These are phyloP conservation scores for Peronospora farinosa DNA, from an alignment of 352 stramenopile genomes.

Conservation along the genomic window DNA sequence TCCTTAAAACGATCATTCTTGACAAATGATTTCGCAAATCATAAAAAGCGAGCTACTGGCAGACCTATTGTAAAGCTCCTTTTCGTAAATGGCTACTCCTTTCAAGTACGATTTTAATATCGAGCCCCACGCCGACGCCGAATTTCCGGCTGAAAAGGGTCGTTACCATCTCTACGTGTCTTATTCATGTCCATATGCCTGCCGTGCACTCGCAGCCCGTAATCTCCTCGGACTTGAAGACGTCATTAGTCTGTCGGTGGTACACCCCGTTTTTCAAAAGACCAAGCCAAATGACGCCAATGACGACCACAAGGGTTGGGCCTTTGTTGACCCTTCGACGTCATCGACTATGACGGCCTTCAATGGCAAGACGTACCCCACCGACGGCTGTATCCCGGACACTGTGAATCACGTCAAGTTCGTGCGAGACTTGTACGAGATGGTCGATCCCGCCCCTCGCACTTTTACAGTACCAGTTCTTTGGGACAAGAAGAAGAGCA, in stretches of 20 bases:
- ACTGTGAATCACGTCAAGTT: conserved; percentile 25
- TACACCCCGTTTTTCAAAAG: conserved; percentile 45
- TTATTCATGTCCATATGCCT: conserved; percentile 84
- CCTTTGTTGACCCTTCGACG: conserved; percentile 22
- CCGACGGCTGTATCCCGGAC: conserved; percentile 18
- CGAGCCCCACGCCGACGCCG: conserved; percentile 9
- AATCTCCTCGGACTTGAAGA: conserved; percentile 90
- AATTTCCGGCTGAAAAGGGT: conserved; percentile 30
- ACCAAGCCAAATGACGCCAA: conserved; percentile 34
- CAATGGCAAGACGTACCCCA: conserved; percentile 20
- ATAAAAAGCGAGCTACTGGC: too few relatives aligned
- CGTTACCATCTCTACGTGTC: conserved; percentile 91
- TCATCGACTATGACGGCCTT: neutral
- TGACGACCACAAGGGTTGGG: conserved; percentile 36
- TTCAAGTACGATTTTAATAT: conserved; percentile 20
- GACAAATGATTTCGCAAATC: too few relatives aligned
- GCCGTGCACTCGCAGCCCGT: conserved; percentile 56
- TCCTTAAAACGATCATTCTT: too few relatives aligned
- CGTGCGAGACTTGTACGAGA: conserved; percentile 40
- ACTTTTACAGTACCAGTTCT: conserved; percentile 58
- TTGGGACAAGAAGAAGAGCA: conserved; percentile 57
- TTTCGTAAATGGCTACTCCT: neutral
- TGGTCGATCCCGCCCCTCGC: conserved; percentile 12
- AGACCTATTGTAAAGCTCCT: too few relatives aligned
- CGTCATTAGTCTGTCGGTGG: conserved; percentile 81